A percentile compares a stretch with the other conserved stretches of the same genome.
phyloP scores from a whole-genome alignment of 441 rosid species.

The Hura crepitans region DNA sequence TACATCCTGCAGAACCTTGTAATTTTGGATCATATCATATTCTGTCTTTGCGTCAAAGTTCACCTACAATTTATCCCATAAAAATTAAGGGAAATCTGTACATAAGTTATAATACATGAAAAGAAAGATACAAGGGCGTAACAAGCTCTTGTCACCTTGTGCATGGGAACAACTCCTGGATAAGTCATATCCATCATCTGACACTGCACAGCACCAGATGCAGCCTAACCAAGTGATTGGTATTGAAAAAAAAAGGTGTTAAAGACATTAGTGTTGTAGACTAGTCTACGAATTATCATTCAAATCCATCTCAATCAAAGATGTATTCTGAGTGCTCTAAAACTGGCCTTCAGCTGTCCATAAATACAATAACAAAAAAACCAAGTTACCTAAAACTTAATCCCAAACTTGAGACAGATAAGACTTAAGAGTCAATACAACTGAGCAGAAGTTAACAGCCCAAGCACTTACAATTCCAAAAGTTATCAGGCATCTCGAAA shows the following conservation, averaged over 20 bases:
- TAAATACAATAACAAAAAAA: background rate
- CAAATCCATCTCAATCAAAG: background rate
- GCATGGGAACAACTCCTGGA: slow-evolving; percentile 97
- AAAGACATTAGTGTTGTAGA: background rate
- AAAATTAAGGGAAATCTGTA: slow-evolving; percentile 13
- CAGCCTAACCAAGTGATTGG: slow-evolving; percentile 52
- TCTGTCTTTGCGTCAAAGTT: slow-evolving; percentile 90
- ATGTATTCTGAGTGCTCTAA: background rate
- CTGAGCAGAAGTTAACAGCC: background rate
- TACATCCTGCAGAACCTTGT: slow-evolving; percentile 91
- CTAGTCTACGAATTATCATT: background rate
- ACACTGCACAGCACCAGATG: slow-evolving; percentile 98
- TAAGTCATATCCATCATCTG: slow-evolving; percentile 93
- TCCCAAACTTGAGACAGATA: background rate
- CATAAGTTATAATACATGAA: background rate
- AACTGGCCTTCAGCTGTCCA: background rate
- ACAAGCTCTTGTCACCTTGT: slow-evolving; percentile 48
- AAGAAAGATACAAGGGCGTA: background rate
- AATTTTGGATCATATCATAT: slow-evolving; percentile 94
- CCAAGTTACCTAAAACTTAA: background rate
- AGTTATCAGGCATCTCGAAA: background rate
- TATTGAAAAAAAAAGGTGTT: background rate
- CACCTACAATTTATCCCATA: slow-evolving; percentile 45
- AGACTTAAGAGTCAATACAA: background rate
- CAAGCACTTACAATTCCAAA: background rate